Evolutionary conservation across 2,329 filamentous ascomycete species (phyloP).

Genomic region (Phialocephala sp.): DNA sequence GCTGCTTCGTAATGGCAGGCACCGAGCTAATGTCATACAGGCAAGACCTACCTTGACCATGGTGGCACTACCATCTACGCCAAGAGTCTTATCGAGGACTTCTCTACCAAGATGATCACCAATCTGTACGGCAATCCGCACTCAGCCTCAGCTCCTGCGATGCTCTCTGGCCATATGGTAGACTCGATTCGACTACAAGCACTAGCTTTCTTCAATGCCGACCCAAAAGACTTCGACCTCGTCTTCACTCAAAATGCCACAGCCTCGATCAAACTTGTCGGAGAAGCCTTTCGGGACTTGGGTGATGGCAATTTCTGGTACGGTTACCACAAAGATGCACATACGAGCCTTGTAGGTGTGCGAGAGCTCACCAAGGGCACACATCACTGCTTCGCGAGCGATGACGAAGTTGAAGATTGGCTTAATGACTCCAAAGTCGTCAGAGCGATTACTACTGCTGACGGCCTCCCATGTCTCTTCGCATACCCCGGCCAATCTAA

Average conservation of each 20-base stretch:
- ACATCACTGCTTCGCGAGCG: slow-evolving; percentile 64
- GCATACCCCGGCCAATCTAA: slow-evolving; percentile 70
- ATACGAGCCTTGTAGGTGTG: slow-evolving; percentile 86
- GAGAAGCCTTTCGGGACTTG: slow-evolving; percentile 74
- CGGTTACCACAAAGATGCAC: slow-evolving; percentile 81
- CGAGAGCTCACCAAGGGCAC: slow-evolving; percentile 71
- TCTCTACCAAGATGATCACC: slow-evolving; percentile 76
- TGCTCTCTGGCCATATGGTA: slow-evolving; percentile 72
- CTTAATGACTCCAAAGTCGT: slow-evolving; percentile 46
- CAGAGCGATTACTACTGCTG: slow-evolving; percentile 40
- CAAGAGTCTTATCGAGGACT: slow-evolving; percentile 80
- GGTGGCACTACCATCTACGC: slow-evolving; percentile 82
- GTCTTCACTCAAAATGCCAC: slow-evolving; percentile 95
- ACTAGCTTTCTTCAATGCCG: slow-evolving; percentile 78
- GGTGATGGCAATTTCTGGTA: slow-evolving; percentile 77
- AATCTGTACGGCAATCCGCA: slow-evolving; percentile 91
- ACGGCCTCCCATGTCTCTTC: slow-evolving; percentile 57
- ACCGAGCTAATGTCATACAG: slow-evolving; percentile 49
- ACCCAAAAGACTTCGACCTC: slow-evolving; percentile 80
- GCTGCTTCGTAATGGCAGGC: too few species aligned
- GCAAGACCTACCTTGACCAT: slow-evolving; percentile 85
- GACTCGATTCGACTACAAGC: slow-evolving; percentile 75
- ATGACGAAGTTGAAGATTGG: slow-evolving; percentile 70
- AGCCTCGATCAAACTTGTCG: slow-evolving; percentile 83
- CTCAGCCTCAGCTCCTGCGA: slow-evolving; percentile 81